Evolutionary conservation across 768 basidiomycete species (phyloP), one percentile per base, ranked within the genome.

Genomic region (Kwoniella dejecticola): DNA sequence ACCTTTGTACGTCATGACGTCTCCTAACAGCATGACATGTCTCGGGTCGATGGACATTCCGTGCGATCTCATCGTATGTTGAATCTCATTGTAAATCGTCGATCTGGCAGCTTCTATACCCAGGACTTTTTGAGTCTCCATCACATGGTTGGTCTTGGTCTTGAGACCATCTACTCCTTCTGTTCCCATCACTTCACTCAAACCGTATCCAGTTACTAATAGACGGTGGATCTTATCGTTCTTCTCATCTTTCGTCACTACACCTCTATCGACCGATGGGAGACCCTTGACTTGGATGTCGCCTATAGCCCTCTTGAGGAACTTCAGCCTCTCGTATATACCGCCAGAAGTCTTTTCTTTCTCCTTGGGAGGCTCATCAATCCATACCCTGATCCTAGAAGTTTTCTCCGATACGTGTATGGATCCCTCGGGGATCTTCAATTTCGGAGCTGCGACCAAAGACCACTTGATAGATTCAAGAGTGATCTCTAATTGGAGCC

Each of bases 1-100:
- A 42, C 96, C 96, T 90, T 99, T 99, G 81, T 95, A 97, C 27
- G 87, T 86, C 96, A 99, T 99, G 62, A 97, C 93, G 79, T 99
- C 96, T 48, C 94, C 96, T 11, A 99, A 85, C 38, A 99, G 81
- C 91, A 97, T 96, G 71, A 98, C 90, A 79, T 99, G 96, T 54
- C 96, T 89, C 63, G 95, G 94, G 78, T 99, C 96, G 71, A 99
- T 97, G 60, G 88, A 93, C 89, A 99, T 94, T 71, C 92, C 92
- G 81, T 99, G 96, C 56, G 88, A 89, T 67, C 86, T 85, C 96
- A 99, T 99, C 11, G 91, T 98, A 75, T 91, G 90, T 76, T 95
- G 89, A 68, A 98, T 96, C 77, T 99, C 92, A 74, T 95, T 90
- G 80, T 96, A 88, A 79, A 99, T 96, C 2, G 93, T 95, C 62